Evolutionary conservation across 1,284 basidiomycete species (phyloP).

Genomic region (Trametes hirsuta): DNA sequence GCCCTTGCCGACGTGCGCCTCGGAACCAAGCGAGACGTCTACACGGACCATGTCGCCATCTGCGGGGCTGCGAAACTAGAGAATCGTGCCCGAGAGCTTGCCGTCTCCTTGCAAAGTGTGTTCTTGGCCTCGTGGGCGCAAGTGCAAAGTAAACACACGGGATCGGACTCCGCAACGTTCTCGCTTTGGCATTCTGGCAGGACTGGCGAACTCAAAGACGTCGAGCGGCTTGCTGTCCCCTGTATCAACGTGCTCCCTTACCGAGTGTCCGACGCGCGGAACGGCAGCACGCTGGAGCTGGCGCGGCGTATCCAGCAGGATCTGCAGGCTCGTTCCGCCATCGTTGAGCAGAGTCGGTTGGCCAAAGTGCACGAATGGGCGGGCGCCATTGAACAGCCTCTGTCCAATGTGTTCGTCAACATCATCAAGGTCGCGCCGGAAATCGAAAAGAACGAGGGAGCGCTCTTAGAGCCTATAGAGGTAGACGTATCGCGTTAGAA

Average conservation of each 20-base stretch:
- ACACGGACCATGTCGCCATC: constrained; percentile 29
- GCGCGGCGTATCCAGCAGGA: constrained; percentile 41
- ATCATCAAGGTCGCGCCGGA: constrained; percentile 41
- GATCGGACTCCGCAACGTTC: constrained; percentile 39
- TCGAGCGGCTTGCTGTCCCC: constrained; percentile 46
- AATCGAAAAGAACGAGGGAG: constrained; percentile 10
- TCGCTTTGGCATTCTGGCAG: constrained; percentile 53
- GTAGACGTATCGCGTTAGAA: background rate
- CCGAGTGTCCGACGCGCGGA: constrained; percentile 31
- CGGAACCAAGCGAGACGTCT: constrained; percentile 20
- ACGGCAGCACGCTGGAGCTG: constrained; percentile 30
- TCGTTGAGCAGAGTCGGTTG: constrained; percentile 47
- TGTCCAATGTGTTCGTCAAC: constrained; percentile 53
- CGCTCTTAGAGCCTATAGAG: constrained; percentile 14
- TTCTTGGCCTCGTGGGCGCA: constrained; percentile 51
- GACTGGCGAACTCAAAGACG: constrained; percentile 37
- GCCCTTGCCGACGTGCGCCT: constrained; percentile 15
- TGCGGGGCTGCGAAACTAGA: constrained; percentile 29
- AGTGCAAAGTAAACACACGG: constrained; percentile 41
- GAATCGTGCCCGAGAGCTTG: constrained; percentile 34
- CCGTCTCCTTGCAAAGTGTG: constrained; percentile 43
- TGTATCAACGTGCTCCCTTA: constrained; percentile 54
- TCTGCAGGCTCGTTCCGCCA: constrained; percentile 41
- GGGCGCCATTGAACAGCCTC: constrained; percentile 35
- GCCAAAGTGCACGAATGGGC: constrained; percentile 42